Evolutionary conservation across 768 basidiomycete genomes (phyloP).

Genomic region (Russula sp.): DNA sequence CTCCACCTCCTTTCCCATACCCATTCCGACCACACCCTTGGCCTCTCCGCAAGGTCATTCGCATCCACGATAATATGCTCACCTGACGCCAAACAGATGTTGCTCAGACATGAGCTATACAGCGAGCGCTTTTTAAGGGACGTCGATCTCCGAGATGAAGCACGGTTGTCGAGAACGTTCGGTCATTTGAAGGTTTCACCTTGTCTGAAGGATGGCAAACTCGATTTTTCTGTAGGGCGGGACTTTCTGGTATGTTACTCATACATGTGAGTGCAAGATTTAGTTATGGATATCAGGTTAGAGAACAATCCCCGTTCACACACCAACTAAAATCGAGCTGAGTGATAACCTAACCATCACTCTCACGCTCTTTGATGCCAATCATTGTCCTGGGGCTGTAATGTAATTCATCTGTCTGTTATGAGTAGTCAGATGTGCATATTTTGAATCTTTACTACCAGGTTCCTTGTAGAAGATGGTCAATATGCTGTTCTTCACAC

Average conservation of each 20-base stretch:
- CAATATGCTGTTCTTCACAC: conserved; percentile 81
- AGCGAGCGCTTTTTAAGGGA: conserved; percentile 59
- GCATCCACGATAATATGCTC: conserved; percentile 74
- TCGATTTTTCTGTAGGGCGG: conserved; percentile 51
- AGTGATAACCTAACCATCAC: conserved; percentile 56
- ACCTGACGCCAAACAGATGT: conserved; percentile 79
- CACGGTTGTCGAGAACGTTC: conserved; percentile 51
- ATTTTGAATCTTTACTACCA: conserved; percentile 35
- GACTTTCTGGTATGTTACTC: conserved; percentile 60
- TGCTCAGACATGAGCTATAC: conserved; percentile 72
- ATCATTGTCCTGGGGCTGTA: conserved; percentile 92
- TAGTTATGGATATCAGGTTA: conserved; percentile 33
- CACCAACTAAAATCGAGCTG: conserved; percentile 61
- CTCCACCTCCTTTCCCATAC: conserved; percentile 86
- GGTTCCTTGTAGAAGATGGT: conserved; percentile 79
- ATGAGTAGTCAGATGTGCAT: neutral
- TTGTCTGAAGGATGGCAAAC: conserved; percentile 43
- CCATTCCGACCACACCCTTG: conserved; percentile 82
- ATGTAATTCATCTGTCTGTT: conserved; percentile 54
- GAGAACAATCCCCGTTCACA: conserved; percentile 59
- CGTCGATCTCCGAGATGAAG: conserved; percentile 47
- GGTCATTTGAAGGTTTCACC: conserved; percentile 64
- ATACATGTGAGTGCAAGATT: neutral
- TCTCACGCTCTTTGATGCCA: conserved; percentile 83
- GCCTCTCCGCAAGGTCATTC: conserved; percentile 74